A percentile compares a stretch with the other conserved stretches of the same genome.
phyloP scores from a whole-genome alignment of 2,329 filamentous ascomycete species.

The Polychaeton citri region DNA sequence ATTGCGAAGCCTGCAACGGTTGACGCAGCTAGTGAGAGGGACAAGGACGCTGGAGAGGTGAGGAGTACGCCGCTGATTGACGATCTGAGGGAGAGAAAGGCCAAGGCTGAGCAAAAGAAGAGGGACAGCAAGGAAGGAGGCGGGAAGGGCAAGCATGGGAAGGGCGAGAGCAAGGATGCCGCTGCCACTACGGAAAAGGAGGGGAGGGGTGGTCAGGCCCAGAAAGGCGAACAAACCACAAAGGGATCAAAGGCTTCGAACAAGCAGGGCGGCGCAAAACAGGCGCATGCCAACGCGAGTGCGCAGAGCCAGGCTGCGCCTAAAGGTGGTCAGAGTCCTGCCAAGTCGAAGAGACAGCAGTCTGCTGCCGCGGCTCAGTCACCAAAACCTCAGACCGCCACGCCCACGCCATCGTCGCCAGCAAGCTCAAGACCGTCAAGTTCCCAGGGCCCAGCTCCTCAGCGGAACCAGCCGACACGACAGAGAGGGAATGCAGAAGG shows the following conservation, averaged over 20 bases:
- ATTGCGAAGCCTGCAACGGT: conserved; percentile 39
- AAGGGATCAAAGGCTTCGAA: conserved; percentile 43
- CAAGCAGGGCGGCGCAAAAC: conserved; percentile 25
- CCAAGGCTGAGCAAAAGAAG: conserved; percentile 35
- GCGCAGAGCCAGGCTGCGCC: conserved; percentile 4
- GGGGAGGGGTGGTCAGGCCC: conserved; percentile 14
- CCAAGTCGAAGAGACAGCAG: conserved; percentile 15
- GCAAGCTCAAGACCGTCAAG: background rate
- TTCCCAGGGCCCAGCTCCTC: conserved; percentile 8
- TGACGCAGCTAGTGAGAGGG: conserved; percentile 37
- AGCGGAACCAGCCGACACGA: conserved; percentile 10
- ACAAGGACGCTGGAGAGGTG: conserved; percentile 46
- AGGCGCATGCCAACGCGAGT: conserved; percentile 3
- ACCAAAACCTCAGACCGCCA: conserved; percentile 21
- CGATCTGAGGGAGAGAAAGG: conserved; percentile 80
- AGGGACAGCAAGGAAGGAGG: conserved; percentile 15
- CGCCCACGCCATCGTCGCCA: conserved; percentile 30
- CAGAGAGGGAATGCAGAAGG: conserved; percentile 18
- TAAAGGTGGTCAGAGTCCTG: conserved; percentile 22
- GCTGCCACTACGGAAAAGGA: conserved; percentile 19
- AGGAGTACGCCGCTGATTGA: conserved; percentile 83
- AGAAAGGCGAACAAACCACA: conserved; percentile 16
- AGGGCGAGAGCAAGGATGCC: conserved; percentile 25
- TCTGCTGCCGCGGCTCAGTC: conserved; percentile 8
- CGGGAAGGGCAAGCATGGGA: conserved; percentile 17